A percentile compares a stretch with the other conserved stretches of the same genome.
Evolutionary conservation across 371 early-diverging fungal genomes (phyloP).

Genomic region (Lichtheimia corymbifera): DNA sequence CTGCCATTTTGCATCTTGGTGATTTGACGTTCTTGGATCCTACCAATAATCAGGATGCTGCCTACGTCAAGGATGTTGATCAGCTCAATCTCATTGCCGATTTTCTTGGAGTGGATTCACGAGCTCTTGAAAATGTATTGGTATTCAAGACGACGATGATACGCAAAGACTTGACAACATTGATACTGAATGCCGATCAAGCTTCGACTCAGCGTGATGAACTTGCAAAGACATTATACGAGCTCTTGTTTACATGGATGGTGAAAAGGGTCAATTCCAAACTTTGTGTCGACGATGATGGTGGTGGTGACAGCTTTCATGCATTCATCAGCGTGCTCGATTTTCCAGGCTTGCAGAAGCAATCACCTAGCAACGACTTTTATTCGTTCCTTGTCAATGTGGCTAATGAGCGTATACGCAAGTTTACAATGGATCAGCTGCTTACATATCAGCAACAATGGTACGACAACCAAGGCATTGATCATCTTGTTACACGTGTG

Average conservation of each 20-base stretch:
- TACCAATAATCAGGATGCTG: constrained; percentile 61
- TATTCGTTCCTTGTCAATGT: constrained; percentile 79
- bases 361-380: constrained; percentile 42
- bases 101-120: constrained; percentile 82
- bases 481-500: constrained; percentile 26
- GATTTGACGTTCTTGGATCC: constrained; percentile 81
- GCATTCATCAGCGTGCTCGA: constrained; percentile 72
- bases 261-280: constrained; percentile 85
- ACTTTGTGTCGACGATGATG: constrained; percentile 63
- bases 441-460: neutral
- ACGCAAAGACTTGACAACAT: constrained; percentile 81
- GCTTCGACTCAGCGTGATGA: constrained; percentile 79
- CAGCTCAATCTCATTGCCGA: constrained; percentile 78
- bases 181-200: constrained; percentile 77
- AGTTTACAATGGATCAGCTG: constrained; percentile 16
- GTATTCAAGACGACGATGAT: constrained; percentile 82
- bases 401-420: constrained; percentile 81
- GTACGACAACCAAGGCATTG: constrained; percentile 39
- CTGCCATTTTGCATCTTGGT: constrained; percentile 89
- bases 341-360: constrained; percentile 54
- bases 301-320: constrained; percentile 50
- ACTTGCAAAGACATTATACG: constrained; percentile 77
- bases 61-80: constrained; percentile 72
- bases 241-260: constrained; percentile 85
- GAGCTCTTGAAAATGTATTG: constrained; percentile 79